phyloP scores from a whole-genome alignment of 768 basidiomycete species.

The Lactarius evosmus region DNA sequence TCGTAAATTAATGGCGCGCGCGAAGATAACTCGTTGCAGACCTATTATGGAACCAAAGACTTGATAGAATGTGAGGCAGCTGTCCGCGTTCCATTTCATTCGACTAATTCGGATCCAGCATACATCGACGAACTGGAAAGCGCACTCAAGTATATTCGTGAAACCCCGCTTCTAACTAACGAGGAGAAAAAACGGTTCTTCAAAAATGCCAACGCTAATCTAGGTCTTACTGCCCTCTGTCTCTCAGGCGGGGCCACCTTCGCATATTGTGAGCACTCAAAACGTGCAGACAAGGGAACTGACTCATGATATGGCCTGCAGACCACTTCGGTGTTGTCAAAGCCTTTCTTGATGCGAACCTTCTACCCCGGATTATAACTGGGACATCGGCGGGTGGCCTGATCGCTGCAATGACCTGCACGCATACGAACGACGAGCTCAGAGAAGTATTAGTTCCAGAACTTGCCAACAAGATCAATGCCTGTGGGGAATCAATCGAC shows the following conservation, averaged over 20 bases:
- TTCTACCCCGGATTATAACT: conserved; percentile 89
- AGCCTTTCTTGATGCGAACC: conserved; percentile 81
- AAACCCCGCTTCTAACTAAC: conserved; percentile 64
- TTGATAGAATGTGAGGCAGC: conserved; percentile 69
- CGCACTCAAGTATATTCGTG: conserved; percentile 73
- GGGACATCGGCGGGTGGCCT: conserved; percentile 94
- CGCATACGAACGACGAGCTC: conserved; percentile 85
- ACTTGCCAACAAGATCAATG: conserved; percentile 78
- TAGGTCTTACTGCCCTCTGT: conserved; percentile 89
- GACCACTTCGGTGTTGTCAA: conserved; percentile 90
- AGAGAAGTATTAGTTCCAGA: conserved; percentile 72
- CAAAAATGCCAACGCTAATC: conserved; percentile 81
- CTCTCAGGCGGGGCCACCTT: conserved; percentile 95
- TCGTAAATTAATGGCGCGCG: conserved; percentile 2
- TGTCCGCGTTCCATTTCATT: conserved; percentile 18
- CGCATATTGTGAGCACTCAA: conserved; percentile 74
- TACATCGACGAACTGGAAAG: conserved; percentile 77
- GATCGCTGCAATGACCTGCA: conserved; percentile 71
- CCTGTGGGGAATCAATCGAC: conserved; percentile 71
- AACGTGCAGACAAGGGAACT: background rate
- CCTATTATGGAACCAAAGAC: conserved; percentile 87
- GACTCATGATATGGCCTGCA: conserved; percentile 32
- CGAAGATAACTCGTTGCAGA: conserved; percentile 45
- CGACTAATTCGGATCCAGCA: conserved; percentile 42
- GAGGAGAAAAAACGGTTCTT: conserved; percentile 95